phyloP scores from a whole-genome alignment of 768 basidiomycete species.

The Macrolepiota albuminosa region DNA sequence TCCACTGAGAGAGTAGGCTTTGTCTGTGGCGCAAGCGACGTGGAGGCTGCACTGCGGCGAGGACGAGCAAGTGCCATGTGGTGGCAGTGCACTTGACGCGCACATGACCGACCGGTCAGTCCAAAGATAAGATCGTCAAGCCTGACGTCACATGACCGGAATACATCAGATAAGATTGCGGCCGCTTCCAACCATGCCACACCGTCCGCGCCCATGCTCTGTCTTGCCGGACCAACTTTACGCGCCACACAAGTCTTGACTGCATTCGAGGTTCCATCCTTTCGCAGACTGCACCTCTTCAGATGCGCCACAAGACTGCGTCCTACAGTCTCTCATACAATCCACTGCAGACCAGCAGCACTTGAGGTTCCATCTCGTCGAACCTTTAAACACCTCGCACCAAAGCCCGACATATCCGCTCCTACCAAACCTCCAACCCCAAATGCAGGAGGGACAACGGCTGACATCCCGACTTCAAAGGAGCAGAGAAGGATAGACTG shows the following conservation, averaged over 20 bases:
- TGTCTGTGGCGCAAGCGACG: conserved; percentile 17
- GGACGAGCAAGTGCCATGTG: conserved; percentile 13
- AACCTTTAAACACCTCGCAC: conserved; percentile 15
- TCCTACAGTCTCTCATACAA: background rate
- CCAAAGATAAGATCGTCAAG: background rate
- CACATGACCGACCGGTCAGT: background rate
- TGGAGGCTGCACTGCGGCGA: conserved; percentile 9
- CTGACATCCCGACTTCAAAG: conserved; percentile 27
- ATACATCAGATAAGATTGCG: background rate
- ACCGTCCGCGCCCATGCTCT: background rate
- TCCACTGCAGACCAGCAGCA: background rate
- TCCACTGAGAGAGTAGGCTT: conserved; percentile 63
- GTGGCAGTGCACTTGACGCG: conserved; percentile 4
- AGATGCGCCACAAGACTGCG: background rate
- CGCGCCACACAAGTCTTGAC: background rate
- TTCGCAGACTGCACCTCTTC: conserved; percentile 1
- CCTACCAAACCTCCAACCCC: conserved; percentile 3
- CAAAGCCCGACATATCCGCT: conserved; percentile 13
- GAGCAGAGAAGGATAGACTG: conserved; percentile 77
- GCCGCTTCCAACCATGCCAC: background rate
- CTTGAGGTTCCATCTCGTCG: conserved; percentile 3
- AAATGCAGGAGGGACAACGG: background rate
- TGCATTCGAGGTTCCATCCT: background rate
- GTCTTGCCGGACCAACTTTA: background rate
- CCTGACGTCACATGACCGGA: background rate